phyloP scores from a whole-genome alignment of 768 basidiomycete genomes.

The Suillus bovinus region DNA sequence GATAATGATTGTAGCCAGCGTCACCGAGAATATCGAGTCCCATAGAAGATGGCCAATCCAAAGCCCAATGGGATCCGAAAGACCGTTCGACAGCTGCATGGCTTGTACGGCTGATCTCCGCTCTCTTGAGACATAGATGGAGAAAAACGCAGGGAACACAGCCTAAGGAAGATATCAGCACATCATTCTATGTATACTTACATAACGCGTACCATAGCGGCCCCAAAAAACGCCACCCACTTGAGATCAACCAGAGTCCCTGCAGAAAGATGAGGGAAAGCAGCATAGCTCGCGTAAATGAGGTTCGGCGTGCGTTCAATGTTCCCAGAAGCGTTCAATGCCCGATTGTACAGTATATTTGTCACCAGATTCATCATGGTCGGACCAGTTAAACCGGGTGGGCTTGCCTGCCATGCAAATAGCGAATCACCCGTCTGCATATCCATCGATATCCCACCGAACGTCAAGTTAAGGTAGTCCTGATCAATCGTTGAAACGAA shows the following conservation, averaged over 20 bases:
- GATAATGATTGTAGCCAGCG: slow-evolving; percentile 63
- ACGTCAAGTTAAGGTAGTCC: slow-evolving; percentile 53
- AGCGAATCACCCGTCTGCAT: slow-evolving; percentile 47
- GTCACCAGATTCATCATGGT: slow-evolving; percentile 66
- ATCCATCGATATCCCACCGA: slow-evolving; percentile 72
- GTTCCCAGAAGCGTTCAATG: slow-evolving; percentile 52
- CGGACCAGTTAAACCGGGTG: slow-evolving; percentile 58
- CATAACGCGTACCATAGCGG: slow-evolving; percentile 55
- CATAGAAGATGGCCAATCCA: slow-evolving; percentile 82
- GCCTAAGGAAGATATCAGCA: slow-evolving; percentile 39
- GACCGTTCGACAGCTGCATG: slow-evolving; percentile 80
- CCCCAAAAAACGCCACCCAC: slow-evolving; percentile 77
- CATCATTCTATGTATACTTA: not conserved
- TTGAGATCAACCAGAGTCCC: slow-evolving; percentile 63
- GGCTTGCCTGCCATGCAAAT: slow-evolving; percentile 70
- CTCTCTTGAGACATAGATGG: slow-evolving; percentile 75
- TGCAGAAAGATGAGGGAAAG: slow-evolving; percentile 56
- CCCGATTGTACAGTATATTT: slow-evolving; percentile 66
- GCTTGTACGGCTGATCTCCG: slow-evolving; percentile 69
- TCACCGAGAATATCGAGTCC: slow-evolving; percentile 59
- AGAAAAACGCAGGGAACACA: slow-evolving; percentile 81
- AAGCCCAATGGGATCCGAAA: slow-evolving; percentile 66
- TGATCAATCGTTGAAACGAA: slow-evolving; percentile 55
- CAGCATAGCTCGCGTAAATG: slow-evolving; percentile 57
- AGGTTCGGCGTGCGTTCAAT: slow-evolving; percentile 41